These are phyloP conservation scores for Neckera pumila DNA, from an alignment of 225 moss, liverwort and hornwort species.

Conservation along the genomic window DNA sequence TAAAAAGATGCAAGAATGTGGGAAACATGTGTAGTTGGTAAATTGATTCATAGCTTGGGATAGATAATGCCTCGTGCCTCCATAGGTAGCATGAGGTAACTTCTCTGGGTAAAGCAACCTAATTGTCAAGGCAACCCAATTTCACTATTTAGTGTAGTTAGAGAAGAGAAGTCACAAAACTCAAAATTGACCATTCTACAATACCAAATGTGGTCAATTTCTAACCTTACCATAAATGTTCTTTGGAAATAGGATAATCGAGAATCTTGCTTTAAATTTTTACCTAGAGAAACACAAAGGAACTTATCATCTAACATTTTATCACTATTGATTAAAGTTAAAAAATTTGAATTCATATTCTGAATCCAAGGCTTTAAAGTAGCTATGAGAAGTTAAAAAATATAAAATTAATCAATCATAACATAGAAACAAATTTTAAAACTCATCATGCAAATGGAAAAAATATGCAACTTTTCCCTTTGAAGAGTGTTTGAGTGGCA, in stretches of 20 bases:
- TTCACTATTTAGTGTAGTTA: no score
- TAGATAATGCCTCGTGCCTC: no score
- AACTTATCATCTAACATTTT: background rate
- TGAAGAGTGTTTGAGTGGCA: background rate
- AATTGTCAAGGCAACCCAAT: no score
- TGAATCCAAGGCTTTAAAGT: background rate
- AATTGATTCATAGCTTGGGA: no score
- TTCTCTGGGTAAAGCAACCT: no score
- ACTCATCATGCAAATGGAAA: background rate
- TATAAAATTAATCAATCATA: no score
- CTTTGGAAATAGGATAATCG: background rate
- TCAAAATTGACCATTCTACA: background rate
- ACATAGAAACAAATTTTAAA: background rate
- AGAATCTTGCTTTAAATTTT: background rate
- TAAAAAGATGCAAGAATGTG: no score
- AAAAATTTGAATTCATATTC: background rate
- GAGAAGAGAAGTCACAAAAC: background rate
- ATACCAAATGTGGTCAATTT: background rate
- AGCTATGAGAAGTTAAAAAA: background rate
- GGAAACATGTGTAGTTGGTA: no score
- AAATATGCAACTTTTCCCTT: background rate
- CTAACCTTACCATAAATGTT: background rate
- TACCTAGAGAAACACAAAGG: accelerated
- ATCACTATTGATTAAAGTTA: accelerated
- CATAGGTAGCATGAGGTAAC: no score